A percentile compares a stretch with the other conserved stretches of the same genome.
Conservation (phyloP, 2,329 filamentous ascomycete species). For the Ophiostoma himal-ulmi region DNA sequence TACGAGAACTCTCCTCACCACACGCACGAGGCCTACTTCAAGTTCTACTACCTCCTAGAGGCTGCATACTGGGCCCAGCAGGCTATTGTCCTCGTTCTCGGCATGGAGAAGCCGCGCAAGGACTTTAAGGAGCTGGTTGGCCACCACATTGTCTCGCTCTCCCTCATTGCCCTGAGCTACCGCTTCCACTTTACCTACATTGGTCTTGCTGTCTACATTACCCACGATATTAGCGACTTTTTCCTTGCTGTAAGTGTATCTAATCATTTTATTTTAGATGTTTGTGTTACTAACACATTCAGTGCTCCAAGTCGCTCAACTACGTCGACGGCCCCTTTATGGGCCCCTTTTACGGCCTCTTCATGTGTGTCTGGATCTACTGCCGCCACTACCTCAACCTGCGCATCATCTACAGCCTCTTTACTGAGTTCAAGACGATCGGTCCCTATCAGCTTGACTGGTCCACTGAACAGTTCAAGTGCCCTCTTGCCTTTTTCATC, state of each 20-base stretch:
- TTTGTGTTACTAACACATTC: slow-evolving; percentile 37
- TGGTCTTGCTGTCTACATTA: slow-evolving; percentile 86
- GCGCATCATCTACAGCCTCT: slow-evolving; percentile 66
- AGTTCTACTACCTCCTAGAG: slow-evolving; percentile 93
- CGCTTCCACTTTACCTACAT: slow-evolving; percentile 97
- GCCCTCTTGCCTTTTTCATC: slow-evolving; percentile 61
- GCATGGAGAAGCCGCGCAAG: slow-evolving; percentile 88
- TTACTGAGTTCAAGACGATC: slow-evolving; percentile 68
- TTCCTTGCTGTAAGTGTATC: slow-evolving; percentile 71
- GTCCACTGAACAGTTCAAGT: slow-evolving; percentile 73
- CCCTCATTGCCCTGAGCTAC: slow-evolving; percentile 80
- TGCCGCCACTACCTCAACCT: slow-evolving; percentile 81
- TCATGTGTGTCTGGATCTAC: slow-evolving; percentile 83
- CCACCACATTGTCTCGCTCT: slow-evolving; percentile 84
- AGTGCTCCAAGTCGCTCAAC: slow-evolving; percentile 81
- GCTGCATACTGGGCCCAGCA: slow-evolving; percentile 95
- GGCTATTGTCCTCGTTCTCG: slow-evolving; percentile 77
- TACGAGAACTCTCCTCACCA: slow-evolving; percentile 83
- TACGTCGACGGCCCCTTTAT: slow-evolving; percentile 76
- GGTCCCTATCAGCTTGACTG: slow-evolving; percentile 72
- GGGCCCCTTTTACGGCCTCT: slow-evolving; percentile 77
- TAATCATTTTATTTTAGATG: not conserved
- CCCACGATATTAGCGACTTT: slow-evolving; percentile 90
- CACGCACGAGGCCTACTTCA: slow-evolving; percentile 74
- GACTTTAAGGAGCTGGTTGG: slow-evolving; percentile 90